Base-by-base conservation (phyloP, 2,329 filamentous ascomycete species). In the Hymenoscyphus occultus region DNA sequence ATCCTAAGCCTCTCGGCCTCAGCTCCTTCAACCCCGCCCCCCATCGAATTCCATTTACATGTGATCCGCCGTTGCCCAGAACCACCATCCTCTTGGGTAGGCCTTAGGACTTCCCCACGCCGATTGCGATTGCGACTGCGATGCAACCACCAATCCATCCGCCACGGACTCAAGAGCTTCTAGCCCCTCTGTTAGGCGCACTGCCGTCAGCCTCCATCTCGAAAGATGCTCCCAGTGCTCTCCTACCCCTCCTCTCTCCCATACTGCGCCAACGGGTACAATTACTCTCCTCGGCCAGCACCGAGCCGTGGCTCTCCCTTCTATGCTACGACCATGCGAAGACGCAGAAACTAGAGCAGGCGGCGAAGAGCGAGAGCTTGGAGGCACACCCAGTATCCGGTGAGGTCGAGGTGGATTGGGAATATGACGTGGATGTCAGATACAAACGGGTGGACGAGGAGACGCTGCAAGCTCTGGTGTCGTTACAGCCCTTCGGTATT, bases 331-430 rank as follows among this genome's bases (percentile, higher is more conserved):
- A 82, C 68, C 82, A 83, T 68, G 80, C 82, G 2, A 79, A 84
- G 56, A 81, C 79, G 2, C 75, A 80, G 9, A 83, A 81, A 69
- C 81, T 94, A 19, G 80, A 83, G n/a, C 80, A 85, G 65, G 79
- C 89, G 14, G 86, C 87, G 39, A 82, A 83, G 70, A 82, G 83
- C 64, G 85, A 90, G 62, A 79, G 83, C 57, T 80, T 94, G 39
- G 90, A 93, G 75, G 90, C 90, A n/a, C 91, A 95, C 72, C 91
- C 91, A 2, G 86, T 90, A 4, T 92, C 90, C 2, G 91, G 90
- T 62, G 90, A 93, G 76, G 85, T 94, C 62, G 91, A 94, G 77
- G 78, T 93, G 22, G 83, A 86, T 71, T 82, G 76, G 75, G 88
- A 92, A 62, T 82, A 84, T 82, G 89, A 92, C 64, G 83, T 86